Base-by-base conservation (phyloP, 139 green algal genomes). In the Chlamydomonas sp. region DNA sequence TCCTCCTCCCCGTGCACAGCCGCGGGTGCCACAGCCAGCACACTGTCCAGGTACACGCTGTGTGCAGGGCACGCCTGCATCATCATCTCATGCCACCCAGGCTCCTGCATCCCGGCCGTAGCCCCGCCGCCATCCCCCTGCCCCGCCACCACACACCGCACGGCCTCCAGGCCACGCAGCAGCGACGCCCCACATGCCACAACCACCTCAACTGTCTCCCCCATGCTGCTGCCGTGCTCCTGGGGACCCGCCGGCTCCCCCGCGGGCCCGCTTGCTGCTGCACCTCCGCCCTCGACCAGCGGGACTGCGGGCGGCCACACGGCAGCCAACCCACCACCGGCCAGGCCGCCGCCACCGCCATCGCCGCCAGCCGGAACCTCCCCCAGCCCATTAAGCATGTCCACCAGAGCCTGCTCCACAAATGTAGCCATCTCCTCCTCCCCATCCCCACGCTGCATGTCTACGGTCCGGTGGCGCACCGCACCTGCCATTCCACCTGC, bases 81-180 rank as follows among this genome's bases (percentile, higher is more conserved):
- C 31, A 49, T 49, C 31, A 49, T 49, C 31, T 49, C 31, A 49
- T 49, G 31, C 31, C 31, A 49, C 31, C 31, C 5, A 8, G n/a
- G 57, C 58, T 17, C 17, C 75, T 18, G 17, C 14, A 18, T 9
- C 75, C 8, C 31, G 31, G 31, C 31, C 31, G 31, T 49, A 49
- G 14, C 57, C 64, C 8, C 75, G 5, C 57, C 63, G 17, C 75
- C 75, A 14, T 64, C 57, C 57, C 31, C 31, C 31, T 49, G 57
- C 64, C 75, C 75, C 6, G 75, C 75, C 57, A 79, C 75, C 57
- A 79, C 75, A n/a, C 75, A 79, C 17, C 75, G 75, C 75, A 79
- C 75, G 3, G 75, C 75, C 2, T 58, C 57, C 75, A 79, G 75
- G 8, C 75, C 75, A 9, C 57, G 75, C 9, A 79, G 5, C 16